These are phyloP conservation scores for Hysterium pulicare DNA, from an alignment of 2,329 filamentous ascomycete genomes.

Conservation along the genomic window DNA sequence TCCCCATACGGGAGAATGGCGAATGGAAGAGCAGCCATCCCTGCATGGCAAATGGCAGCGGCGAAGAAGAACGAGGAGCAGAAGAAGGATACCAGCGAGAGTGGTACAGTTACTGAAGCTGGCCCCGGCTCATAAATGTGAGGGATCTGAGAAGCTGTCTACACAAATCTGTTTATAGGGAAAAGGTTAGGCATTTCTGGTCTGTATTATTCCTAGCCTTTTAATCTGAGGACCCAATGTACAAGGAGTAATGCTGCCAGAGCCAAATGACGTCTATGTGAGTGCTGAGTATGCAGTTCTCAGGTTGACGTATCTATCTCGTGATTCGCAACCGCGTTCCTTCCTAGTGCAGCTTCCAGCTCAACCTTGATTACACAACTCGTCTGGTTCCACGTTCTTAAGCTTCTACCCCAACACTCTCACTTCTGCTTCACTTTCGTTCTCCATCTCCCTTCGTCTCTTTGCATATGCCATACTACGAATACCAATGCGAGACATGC, in stretches of 20 bases:
- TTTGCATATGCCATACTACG: too few relatives aligned
- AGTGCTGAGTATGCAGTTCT: background rate
- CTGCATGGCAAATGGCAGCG: conserved; percentile 53
- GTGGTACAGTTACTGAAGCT: conserved; percentile 33
- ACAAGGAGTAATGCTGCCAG: too few relatives aligned
- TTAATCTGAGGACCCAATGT: too few relatives aligned
- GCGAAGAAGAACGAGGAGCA: conserved; percentile 45
- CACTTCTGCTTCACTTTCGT: too few relatives aligned
- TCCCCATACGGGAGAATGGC: conserved; percentile 31
- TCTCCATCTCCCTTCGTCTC: too few relatives aligned
- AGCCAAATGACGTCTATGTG: too few relatives aligned
- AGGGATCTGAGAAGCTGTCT: too few relatives aligned
- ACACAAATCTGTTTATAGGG: too few relatives aligned
- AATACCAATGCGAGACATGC: conserved; percentile 20
- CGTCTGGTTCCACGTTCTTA: too few relatives aligned
- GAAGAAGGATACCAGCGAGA: conserved; percentile 42
- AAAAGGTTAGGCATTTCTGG: background rate
- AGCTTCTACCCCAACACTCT: too few relatives aligned
- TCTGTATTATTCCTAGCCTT: conserved; percentile 4
- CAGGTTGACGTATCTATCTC: background rate
- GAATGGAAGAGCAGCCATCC: conserved; percentile 44
- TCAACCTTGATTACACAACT: too few relatives aligned
- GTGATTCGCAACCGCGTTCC: background rate
- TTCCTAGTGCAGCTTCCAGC: too few relatives aligned
- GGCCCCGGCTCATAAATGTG: conserved; percentile 19